Evolutionary conservation across 2,329 filamentous ascomycete species (phyloP).

Genomic region (Acrocalymma vagum): DNA sequence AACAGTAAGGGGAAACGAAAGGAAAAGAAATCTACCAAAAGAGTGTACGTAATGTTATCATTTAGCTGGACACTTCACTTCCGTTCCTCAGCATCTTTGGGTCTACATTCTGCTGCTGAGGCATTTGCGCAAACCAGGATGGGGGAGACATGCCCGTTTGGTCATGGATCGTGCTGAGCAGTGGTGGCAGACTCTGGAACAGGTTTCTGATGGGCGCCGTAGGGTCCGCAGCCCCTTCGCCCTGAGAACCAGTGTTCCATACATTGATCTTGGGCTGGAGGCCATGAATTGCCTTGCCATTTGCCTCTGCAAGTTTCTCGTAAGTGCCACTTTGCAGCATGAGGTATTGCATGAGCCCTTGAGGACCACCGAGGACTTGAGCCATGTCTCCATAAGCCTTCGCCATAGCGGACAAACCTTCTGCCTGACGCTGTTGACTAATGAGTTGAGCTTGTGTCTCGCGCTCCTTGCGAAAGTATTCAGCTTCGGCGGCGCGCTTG

Average conservation of each 20-base stretch:
- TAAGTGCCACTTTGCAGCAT: slow-evolving; percentile 88
- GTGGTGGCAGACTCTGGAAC: slow-evolving; percentile 83
- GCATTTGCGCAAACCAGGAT: slow-evolving; percentile 72
- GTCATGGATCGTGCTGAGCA: slow-evolving; percentile 86
- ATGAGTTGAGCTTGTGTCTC: slow-evolving; percentile 69
- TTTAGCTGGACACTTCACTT: too few relatives aligned
- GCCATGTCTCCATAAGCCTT: slow-evolving; percentile 79
- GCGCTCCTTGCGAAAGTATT: slow-evolving; percentile 54
- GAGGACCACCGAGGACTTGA: slow-evolving; percentile 77
- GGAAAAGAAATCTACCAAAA: too few relatives aligned
- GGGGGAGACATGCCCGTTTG: slow-evolving; percentile 86
- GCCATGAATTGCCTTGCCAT: slow-evolving; percentile 77
- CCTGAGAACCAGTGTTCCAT: slow-evolving; percentile 78
- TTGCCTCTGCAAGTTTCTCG: slow-evolving; percentile 78
- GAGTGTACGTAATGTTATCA: too few relatives aligned
- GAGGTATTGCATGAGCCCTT: slow-evolving; percentile 81
- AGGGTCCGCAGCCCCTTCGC: slow-evolving; percentile 58
- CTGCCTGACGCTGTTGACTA: slow-evolving; percentile 75
- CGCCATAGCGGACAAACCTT: slow-evolving; percentile 79
- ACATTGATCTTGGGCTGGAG: slow-evolving; percentile 89
- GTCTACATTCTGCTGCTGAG: slow-evolving; percentile 33
- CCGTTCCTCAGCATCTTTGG: slow-evolving; percentile 35
- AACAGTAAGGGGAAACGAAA: too few relatives aligned
- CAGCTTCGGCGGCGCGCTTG: slow-evolving; percentile 51
- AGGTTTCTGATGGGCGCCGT: slow-evolving; percentile 77